Evolutionary conservation across 208 protist genomes (phyloP), one percentile per base, ranked within the genome.

Genomic region (Leishmania amazonensis): DNA sequence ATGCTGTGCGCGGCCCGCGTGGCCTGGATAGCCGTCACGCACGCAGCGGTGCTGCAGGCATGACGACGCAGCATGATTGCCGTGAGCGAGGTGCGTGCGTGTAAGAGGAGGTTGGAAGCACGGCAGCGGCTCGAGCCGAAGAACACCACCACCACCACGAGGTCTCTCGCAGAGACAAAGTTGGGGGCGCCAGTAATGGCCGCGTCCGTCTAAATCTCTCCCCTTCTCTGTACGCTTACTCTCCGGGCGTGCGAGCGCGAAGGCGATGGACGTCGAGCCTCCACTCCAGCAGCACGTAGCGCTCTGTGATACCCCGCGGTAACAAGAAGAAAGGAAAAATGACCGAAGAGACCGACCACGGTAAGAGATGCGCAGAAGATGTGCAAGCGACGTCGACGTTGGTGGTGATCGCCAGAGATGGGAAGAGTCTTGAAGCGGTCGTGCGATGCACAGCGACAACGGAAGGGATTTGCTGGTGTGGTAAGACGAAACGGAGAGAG

Each of bases 1-100:
- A 89, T 81, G 65, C 87, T 93, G 79, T 92, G 85, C 79, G 90
- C 90, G 19, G 76, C 67, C 42, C 92, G 90, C 3, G 83, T 45
- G 24, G 77, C 60, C 72, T 58, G 78, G 38, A 58, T 51, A 65
- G 75, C 42, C 58, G 78, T 53, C 74, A 68, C 65, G 64, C 58
- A 74, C 64, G 53, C 79, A 49, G 51, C 81, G 28, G 72, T 67
- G 38, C 78, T 67, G 62, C 72, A 65, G 35, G 78, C 65, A 68
- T 88, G 57, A 57, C 79, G 82, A 76, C 86, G 87, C 78, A 88
- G 60, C 76, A 72, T 68, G 28, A 72, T 60, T 47, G 67, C 21
- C 15, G 67, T 47, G 40, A 49, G 40, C n/a, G 19, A 11, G 28
- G 60, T 7, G n/a, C 31, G 60, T 67, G 60, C n/a, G n/a, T 6